Percentiles rank a stretch among this genome's conserved stretches.
Conservation (phyloP, 2,329 filamentous ascomycete genomes). For the Aspergillus chevalieri region DNA sequence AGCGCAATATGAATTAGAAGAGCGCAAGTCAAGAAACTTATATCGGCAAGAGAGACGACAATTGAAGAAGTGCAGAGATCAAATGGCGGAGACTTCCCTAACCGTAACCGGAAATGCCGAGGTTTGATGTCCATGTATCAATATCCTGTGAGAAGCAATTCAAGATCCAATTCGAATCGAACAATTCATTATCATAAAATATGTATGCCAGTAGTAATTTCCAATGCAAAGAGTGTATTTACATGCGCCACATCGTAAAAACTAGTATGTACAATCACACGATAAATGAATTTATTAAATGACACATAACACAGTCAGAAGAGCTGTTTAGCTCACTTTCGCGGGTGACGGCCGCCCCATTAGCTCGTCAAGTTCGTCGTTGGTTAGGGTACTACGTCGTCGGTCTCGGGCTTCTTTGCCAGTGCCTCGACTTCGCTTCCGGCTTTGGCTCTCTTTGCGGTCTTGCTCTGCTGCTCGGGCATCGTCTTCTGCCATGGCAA, state of each 20-base stretch:
- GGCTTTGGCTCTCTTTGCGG: slow-evolving; percentile 28
- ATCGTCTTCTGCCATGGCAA: slow-evolving; percentile 39
- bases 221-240: slow-evolving; percentile 3
- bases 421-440: slow-evolving; percentile 29
- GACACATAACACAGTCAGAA: slow-evolving; percentile 6
- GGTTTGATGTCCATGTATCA: neutral
- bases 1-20: no score
- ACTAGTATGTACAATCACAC: slow-evolving; percentile 2
- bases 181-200: slow-evolving; percentile 3
- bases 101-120: neutral
- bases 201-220: neutral
- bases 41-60: no score
- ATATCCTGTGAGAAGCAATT: neutral
- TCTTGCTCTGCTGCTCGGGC: slow-evolving; percentile 33
- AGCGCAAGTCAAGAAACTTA: no score
- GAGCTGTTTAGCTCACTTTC: neutral
- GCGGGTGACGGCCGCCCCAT: slow-evolving; percentile 22
- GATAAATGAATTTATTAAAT: slow-evolving; percentile 3
- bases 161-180: neutral
- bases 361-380: slow-evolving; percentile 38
- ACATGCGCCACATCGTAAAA: slow-evolving; percentile 13
- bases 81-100: slow-evolving; percentile 7
- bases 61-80: neutral
- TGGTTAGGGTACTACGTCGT: slow-evolving; percentile 41
- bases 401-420: slow-evolving; percentile 24